phyloP scores from a whole-genome alignment of 163 green algal genomes.

The Prototheca wickerhamii region DNA sequence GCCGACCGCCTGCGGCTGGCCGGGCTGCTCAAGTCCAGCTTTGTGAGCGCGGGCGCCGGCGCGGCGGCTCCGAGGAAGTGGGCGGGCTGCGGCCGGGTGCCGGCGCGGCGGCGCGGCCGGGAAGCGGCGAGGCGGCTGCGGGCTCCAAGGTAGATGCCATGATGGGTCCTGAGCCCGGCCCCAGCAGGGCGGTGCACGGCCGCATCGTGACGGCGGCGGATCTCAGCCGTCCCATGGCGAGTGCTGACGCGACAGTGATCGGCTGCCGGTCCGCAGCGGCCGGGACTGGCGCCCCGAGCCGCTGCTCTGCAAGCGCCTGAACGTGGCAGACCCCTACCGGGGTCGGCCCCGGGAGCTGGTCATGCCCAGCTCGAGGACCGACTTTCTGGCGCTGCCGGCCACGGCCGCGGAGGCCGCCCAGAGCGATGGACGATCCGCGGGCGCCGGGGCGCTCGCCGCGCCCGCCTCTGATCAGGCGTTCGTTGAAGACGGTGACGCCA shows the following conservation, averaged over 20 bases:
- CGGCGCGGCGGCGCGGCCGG: background rate
- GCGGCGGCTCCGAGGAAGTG: background rate
- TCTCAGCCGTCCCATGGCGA: conserved; percentile 5
- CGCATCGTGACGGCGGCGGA: conserved; percentile 11
- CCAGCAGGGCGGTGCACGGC: background rate
- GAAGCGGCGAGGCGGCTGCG: background rate
- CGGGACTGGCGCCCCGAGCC: conserved; percentile 76
- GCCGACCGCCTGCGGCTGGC: conserved; percentile 51
- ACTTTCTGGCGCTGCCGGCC: conserved; percentile 49
- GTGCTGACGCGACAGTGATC: background rate
- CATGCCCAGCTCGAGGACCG: conserved; percentile 47
- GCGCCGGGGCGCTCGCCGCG: background rate
- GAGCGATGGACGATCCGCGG: no score
- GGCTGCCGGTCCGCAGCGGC: conserved; percentile 21
- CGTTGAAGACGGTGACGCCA: background rate
- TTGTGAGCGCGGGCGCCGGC: conserved; percentile 33
- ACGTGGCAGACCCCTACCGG: conserved; percentile 76
- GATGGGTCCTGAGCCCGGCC: background rate
- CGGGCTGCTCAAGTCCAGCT: conserved; percentile 47
- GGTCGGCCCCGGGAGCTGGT: conserved; percentile 20
- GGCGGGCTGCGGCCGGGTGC: conserved; percentile 7
- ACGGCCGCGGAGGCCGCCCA: conserved; percentile 26
- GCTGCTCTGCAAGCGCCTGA: conserved; percentile 87
- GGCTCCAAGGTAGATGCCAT: background rate
- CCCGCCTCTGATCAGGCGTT: background rate